Evolutionary conservation across 2,329 filamentous ascomycete species (phyloP), one percentile per base, ranked within the genome.

Genomic region (Hypoxylon sp.): DNA sequence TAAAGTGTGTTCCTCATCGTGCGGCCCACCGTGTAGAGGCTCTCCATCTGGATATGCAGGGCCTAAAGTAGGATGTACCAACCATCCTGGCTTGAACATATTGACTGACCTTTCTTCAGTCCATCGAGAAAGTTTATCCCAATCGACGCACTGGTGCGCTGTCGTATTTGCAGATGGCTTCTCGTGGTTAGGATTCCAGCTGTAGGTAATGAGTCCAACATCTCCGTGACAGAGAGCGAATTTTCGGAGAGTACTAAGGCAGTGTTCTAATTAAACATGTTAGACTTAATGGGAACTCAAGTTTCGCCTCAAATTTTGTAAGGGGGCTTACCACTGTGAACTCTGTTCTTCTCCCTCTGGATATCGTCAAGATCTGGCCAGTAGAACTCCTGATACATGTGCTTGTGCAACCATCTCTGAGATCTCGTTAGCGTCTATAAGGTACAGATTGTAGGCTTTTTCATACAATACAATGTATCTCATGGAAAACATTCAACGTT

Each of bases 221-320:
- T 65, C 62, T 21, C 62, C 62, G 24, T 65, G 62, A 17, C 62
- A 65, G 27, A 65, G 52, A 27, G 55, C 62, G 17, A 37, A 46
- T 35, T 59, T 56, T 6, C 62, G 62, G 4, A 65, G 47, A 39
- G 50, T 52, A 27, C 58, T 57, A 37, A 65, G 52, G 17, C 62
- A 65, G 32, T 65, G 62, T 35, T 65, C 62, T 58, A 35, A n/a
- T 19, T 6, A 15, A 27, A 21, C 6, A 31, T 35, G 17, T 53
- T 39, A 53, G 50, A 5, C 8, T n/a, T 27, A 21, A 6, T 19
- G 4, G 29, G 10, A 8, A 11, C 11, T 21, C 11, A 1, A 19
- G 7, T 19, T 44, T 2, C n/a, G n/a, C 8, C 6, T 8, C 8
- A 19, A 4, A 6, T 11, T 3, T 11, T 21, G n/a, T 17, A 10